phyloP scores from a whole-genome alignment of 768 basidiomycete genomes.

The Kwoniella botswanensis region DNA sequence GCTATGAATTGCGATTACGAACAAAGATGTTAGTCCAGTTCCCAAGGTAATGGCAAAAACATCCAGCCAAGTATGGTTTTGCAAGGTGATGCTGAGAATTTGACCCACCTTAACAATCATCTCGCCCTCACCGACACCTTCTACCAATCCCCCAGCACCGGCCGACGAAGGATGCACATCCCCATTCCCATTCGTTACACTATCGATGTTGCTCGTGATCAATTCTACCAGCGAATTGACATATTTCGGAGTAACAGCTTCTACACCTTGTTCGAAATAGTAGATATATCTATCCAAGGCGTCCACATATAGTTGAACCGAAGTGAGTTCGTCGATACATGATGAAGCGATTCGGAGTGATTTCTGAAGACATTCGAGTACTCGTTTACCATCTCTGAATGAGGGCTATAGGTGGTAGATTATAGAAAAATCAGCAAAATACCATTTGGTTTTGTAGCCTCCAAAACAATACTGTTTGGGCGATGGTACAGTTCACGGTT shows the following conservation, averaged over 20 bases:
- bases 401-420: slow-evolving; percentile 49
- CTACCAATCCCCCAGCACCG: slow-evolving; percentile 74
- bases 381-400: slow-evolving; percentile 87
- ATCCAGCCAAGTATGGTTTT: too few species aligned
- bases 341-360: slow-evolving; percentile 94
- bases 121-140: slow-evolving; percentile 88
- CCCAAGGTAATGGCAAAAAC: too few species aligned
- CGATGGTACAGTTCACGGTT: too few species aligned
- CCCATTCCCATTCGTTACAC: slow-evolving; percentile 67
- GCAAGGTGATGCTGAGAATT: neutral
- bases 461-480: neutral
- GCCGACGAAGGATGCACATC: slow-evolving; percentile 72
- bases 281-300: slow-evolving; percentile 95
- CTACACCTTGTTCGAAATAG: slow-evolving; percentile 90
- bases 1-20: slow-evolving; percentile 61
- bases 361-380: slow-evolving; percentile 96
- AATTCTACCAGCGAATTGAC: slow-evolving; percentile 95
- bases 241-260: slow-evolving; percentile 94
- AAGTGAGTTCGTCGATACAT: slow-evolving; percentile 94
- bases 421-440: neutral
- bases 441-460: neutral
- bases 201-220: slow-evolving; percentile 92
- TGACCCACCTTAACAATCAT: slow-evolving; percentile 68
- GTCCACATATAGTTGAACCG: slow-evolving; percentile 93
- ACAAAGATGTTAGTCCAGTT: slow-evolving; percentile 2